phyloP scores from a whole-genome alignment of 345 rosid genomes.

The Dovyalis caffra region DNA sequence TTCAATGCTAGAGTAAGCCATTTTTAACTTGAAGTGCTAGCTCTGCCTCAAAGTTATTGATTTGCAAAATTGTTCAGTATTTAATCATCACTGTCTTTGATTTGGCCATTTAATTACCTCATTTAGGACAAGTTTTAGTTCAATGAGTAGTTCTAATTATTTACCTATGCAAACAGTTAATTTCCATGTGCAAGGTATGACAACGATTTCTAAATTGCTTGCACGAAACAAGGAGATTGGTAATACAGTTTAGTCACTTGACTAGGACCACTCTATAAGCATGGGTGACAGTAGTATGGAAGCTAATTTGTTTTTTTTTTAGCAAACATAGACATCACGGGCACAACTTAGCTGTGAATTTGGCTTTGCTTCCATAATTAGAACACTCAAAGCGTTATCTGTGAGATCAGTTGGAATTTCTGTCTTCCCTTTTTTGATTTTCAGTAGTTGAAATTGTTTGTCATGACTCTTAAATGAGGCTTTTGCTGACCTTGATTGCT shows the following conservation, averaged over 20 bases:
- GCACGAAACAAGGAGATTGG: not conserved
- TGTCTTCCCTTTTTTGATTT: not conserved
- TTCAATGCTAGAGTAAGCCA: conserved; percentile 74
- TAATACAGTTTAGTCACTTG: not conserved
- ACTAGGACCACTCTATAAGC: not conserved
- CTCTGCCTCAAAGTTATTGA: not conserved
- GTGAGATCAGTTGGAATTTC: not conserved
- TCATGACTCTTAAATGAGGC: not conserved
- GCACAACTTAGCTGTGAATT: not conserved
- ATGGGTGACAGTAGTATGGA: not conserved
- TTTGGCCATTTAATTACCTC: not conserved
- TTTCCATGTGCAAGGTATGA: not conserved
- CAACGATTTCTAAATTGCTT: not conserved
- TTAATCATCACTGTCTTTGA: too few species aligned
- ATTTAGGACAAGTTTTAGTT: not conserved
- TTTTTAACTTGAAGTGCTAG: not conserved
- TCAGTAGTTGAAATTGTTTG: not conserved
- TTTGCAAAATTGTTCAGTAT: not conserved
- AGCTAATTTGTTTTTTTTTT: not conserved
- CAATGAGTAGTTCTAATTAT: not conserved
- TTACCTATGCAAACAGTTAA: not conserved
- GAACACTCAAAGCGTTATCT: not conserved
- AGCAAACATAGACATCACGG: not conserved
- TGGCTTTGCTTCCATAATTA: not conserved
- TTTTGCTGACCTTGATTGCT: not conserved